Evolutionary conservation across 1,284 basidiomycete species (phyloP).

Genomic region (Lignosus rhinocerotis): DNA sequence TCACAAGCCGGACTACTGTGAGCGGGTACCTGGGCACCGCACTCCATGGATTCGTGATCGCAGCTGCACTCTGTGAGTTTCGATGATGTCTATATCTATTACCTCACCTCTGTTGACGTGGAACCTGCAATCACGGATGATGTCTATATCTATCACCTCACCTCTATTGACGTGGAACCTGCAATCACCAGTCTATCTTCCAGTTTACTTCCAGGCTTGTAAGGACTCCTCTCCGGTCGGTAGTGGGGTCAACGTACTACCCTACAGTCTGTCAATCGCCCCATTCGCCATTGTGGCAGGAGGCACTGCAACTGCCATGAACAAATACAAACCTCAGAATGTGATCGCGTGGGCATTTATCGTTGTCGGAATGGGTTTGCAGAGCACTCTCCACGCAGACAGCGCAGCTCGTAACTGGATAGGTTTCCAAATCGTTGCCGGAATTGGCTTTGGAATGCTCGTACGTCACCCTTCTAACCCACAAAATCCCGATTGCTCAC

Average conservation of each 20-base stretch:
- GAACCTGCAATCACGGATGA: constrained; percentile 5
- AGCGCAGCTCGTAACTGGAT: constrained; percentile 32
- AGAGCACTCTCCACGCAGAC: constrained; percentile 27
- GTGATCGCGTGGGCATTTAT: constrained; percentile 30
- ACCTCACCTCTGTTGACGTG: no score
- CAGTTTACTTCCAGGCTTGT: constrained; percentile 13
- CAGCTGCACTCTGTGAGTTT: constrained; percentile 11
- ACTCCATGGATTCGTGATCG: constrained; percentile 5
- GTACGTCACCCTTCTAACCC: neutral
- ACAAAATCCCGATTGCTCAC: neutral
- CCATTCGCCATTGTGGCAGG: constrained; percentile 31
- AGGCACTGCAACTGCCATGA: constrained; percentile 15
- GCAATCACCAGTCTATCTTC: constrained; percentile 12
- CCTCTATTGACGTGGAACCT: neutral
- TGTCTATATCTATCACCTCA: neutral
- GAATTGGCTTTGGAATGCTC: constrained; percentile 9
- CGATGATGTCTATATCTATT: neutral
- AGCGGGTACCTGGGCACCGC: constrained; percentile 20
- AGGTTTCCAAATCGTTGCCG: constrained; percentile 26
- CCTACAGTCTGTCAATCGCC: constrained; percentile 19
- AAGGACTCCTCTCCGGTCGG: constrained; percentile 4
- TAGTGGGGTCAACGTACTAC: constrained; percentile 1
- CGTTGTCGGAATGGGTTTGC: constrained; percentile 33
- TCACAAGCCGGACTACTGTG: constrained; percentile 20
- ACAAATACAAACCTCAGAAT: constrained; percentile 31